Evolutionary conservation across 352 stramenopile species (phyloP).

Genomic region (Aphanomyces cochlioides): DNA sequence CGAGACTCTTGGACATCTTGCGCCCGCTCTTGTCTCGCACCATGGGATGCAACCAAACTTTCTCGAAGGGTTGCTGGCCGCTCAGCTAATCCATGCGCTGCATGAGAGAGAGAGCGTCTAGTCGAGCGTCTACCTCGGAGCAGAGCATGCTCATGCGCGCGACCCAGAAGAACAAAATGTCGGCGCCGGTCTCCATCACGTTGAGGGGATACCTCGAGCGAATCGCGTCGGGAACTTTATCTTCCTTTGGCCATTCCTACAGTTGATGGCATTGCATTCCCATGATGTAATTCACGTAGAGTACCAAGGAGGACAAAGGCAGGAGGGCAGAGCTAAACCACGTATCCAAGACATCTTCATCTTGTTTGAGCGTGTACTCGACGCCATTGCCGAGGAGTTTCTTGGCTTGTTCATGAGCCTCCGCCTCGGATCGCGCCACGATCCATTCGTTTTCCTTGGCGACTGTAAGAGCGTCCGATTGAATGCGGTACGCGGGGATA

Average conservation of each 20-base stretch:
- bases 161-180: constrained; percentile 99
- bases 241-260: constrained; percentile 93
- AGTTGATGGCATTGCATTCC: constrained; percentile 51
- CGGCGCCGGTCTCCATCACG: constrained; percentile 89
- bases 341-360: constrained; percentile 99
- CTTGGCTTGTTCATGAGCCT: constrained; percentile 72
- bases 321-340: constrained; percentile 99
- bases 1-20: constrained; percentile 99
- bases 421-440: constrained; percentile 88
- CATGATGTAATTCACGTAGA: constrained; percentile 26
- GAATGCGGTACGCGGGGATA: constrained; percentile 95
- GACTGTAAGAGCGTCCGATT: constrained; percentile 46
- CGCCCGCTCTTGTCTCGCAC: constrained; percentile 98
- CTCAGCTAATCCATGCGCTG: constrained; percentile 55
- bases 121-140: constrained; percentile 8
- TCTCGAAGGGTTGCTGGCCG: constrained; percentile 96
- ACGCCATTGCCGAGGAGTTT: constrained; percentile 73
- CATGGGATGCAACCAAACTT: constrained; percentile 99
- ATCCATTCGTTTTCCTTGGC: constrained; percentile 82
- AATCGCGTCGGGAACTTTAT: constrained; percentile 37
- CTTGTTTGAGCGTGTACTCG: constrained; percentile 90
- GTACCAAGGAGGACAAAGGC: constrained; percentile 77
- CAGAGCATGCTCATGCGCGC: constrained; percentile 99
- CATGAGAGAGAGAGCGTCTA: neutral
- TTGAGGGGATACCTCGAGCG: constrained; percentile 52